Base-by-base conservation (phyloP, 306 rosid genomes). In the Arachis stenosperma region DNA sequence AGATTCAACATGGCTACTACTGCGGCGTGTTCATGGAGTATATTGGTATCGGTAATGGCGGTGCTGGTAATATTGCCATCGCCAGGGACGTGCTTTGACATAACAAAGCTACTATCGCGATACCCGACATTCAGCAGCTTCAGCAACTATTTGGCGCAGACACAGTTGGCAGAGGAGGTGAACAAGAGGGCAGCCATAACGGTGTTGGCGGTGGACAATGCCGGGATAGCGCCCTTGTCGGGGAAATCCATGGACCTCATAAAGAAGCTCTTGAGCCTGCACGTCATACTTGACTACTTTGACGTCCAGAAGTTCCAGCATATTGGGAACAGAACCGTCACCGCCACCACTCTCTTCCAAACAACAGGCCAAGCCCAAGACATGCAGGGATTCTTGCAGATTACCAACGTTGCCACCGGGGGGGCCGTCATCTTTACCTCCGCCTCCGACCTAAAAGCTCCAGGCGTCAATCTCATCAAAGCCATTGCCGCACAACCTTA, bases 131-230 rank as follows among this genome's bases (percentile, higher is more conserved):
- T 69, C 75, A 60, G 37, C 65, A 51, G 44, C 14, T 80, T 74
- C 82, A 78, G 76, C 74, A 69, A 75, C 67, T 87, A 77, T 81
- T 61, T 87, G 12, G 36, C 77, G 3, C 84, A 82, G 44, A 79
- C 86, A 15, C 54, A 79, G 1, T 65, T 87, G 0, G 78, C 78
- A 1, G 6, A 3, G 5, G 56, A 80, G 14, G 67, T 84, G 2
- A 82, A 82, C 46, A 11, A 1, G 15, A 83, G 51, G 5, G 36
- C 42, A 6, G 40, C 29, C 11, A 39, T 77, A 10, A 87, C 90
- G 2, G 48, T 87, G 6, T 74, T 87, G 4, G 83, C 37, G 0
- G 80, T 87, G 1, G 81, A 81, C 53, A 87, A 87, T 36, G 7
- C 41, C 0, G 88, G 56, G 4, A 43, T 84, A 39, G 78, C 71